phyloP scores from a whole-genome alignment of 345 rosid species.

The Orychophragmus violaceus region DNA sequence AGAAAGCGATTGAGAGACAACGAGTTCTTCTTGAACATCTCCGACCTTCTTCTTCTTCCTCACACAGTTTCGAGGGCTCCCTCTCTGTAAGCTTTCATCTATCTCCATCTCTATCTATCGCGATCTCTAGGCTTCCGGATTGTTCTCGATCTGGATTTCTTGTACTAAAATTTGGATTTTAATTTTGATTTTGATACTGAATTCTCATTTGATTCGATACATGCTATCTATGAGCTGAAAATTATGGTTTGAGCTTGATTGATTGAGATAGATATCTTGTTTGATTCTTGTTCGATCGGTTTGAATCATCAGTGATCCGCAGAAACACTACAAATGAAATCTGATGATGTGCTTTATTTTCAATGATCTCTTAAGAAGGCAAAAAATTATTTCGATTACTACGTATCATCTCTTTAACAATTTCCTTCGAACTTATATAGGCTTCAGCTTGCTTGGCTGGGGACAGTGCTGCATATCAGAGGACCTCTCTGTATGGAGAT shows the following conservation, averaged over 20 bases:
- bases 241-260: not conserved
- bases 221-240: not conserved
- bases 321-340: not conserved
- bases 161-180: not conserved
- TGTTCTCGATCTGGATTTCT: not conserved
- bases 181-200: not conserved
- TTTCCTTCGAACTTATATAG: constrained; percentile 27
- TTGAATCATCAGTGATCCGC: not conserved
- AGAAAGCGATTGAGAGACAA: constrained; percentile 86
- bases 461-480: constrained; percentile 81
- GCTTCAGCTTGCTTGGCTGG: constrained; percentile 88
- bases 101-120: not conserved
- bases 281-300: not conserved
- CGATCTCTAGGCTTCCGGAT: not conserved
- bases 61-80: constrained; percentile 42
- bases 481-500: constrained; percentile 69
- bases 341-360: not conserved
- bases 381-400: not conserved
- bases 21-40: constrained; percentile 82
- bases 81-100: constrained; percentile 53
- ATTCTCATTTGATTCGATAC: not conserved
- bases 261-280: not conserved
- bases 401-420: not conserved
- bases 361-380: not conserved
- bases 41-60: constrained; percentile 52